Base-by-base conservation (phyloP, 2,329 filamentous ascomycete genomes). In the Lachnellula willkommii region DNA sequence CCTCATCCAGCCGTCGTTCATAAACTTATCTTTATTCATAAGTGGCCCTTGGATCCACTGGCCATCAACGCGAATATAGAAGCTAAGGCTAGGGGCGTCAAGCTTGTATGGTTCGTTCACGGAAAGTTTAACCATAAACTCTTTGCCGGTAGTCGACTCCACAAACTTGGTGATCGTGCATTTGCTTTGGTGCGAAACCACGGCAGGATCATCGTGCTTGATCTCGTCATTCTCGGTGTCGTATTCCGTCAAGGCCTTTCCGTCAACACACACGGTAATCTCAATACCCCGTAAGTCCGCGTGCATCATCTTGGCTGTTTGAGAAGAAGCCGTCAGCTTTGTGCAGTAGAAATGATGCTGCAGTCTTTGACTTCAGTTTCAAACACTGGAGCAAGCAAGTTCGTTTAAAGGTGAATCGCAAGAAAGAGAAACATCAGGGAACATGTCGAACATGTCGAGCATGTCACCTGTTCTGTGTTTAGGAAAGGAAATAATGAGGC, bases 211-310 rank as follows among this genome's bases (percentile, higher is more conserved):
- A 24, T 11, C 3, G 43, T 42, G 39, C 1, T 47, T 7, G 4
- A 45, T 28, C 12, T 47, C 17, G 6, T 53, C 53, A 20, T 57
- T 53, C 14, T 52, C 55, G 2, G 42, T 20, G 14, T 50, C 49
- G 15, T 65, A 65, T 35, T 69, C 67, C 11, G 28, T 47, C 2
- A 65, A 58, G 1, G 47, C 39, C 7, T 54, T 11, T 4, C 57
- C 62, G 39, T 61, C 53, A 22, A 66, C 60, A 14, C 53, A 55
- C 24, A 69, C 46, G 1, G 59, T 20, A 20, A 20, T 20, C 20
- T 63, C 17, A 68, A 57, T n/a, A n/a, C n/a, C n/a, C n/a, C n/a
- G n/a, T 32, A 32, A 32, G 11, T 32, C 28, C 9, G 28, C 9
- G 11, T 32, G 28, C 2, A 32, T 32, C 28, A 32, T 32, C 4